These are phyloP conservation scores for Ceratobasidium papillatum DNA, from an alignment of 1,284 basidiomycete genomes.

Conservation along the genomic window DNA sequence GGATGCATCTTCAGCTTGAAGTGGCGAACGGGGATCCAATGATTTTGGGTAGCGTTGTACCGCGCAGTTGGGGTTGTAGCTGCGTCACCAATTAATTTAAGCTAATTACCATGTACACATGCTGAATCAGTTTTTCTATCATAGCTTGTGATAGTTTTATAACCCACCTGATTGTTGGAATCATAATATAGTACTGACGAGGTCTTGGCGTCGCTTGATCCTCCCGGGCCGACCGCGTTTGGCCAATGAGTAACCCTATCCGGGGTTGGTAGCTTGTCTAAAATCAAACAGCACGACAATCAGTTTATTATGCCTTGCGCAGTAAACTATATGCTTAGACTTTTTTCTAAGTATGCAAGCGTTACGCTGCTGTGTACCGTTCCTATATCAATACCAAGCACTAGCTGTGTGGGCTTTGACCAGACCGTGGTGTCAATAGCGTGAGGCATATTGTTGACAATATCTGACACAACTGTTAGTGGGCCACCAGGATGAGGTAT, in stretches of 20 bases:
- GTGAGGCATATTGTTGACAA: not conserved
- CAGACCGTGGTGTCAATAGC: not conserved
- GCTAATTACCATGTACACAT: not conserved
- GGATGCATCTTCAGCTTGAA: constrained; percentile 35
- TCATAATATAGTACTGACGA: constrained; percentile 39
- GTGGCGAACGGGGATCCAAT: not conserved
- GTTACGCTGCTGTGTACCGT: constrained; percentile 14
- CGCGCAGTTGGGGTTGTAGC: not conserved
- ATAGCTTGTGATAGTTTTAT: not conserved
- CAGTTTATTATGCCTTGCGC: no score
- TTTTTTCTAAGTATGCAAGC: constrained; percentile 2
- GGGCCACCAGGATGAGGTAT: not conserved
- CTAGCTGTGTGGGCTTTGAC: constrained; percentile 16
- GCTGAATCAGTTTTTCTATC: no score
- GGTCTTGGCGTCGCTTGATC: constrained; percentile 29
- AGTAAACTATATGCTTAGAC: no score
- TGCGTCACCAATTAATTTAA: not conserved
- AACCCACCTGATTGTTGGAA: constrained; percentile 5
- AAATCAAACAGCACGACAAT: not conserved
- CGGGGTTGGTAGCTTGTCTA: not conserved
- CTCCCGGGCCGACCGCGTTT: not conserved
- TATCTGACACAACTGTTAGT: not conserved
- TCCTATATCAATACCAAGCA: constrained; percentile 11
- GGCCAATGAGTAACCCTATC: constrained; percentile 30
- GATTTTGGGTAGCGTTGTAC: not conserved